Evolutionary conservation across 2,329 filamentous ascomycete genomes (phyloP), one percentile per base, ranked within the genome.

Genomic region (Calonectria hawksworthii): DNA sequence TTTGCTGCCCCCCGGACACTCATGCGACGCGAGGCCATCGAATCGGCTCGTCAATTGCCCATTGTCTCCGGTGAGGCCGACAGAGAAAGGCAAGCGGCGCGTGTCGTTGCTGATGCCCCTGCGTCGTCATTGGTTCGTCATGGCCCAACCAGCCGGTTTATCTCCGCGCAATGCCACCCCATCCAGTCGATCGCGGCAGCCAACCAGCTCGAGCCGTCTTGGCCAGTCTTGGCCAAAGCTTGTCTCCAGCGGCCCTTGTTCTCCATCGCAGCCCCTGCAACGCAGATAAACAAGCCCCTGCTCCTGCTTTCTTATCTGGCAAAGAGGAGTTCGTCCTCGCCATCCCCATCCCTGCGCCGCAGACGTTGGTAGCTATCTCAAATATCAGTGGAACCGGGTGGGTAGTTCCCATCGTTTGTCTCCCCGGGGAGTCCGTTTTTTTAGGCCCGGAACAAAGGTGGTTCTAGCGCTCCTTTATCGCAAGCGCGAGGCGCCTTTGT

Each of bases 121-220:
- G 56, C 56, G 34, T 63, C 26, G 52, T 63, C 23, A 63, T 63
- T 63, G 56, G 56, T 44, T 38, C 56, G n/a, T 38, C 34, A 41
- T 16, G 34, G 56, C 56, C 56, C 56, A 63, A 38, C 38, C n/a
- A 21, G 34, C 56, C 56, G 56, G 56, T 63, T 63, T 63, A 63
- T 63, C 56, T 63, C 56, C 56, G 56, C 36, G n/a, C 34, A 63
- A 28, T 63, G 32, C 56, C 21, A 63, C 56, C 56, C 56, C 56
- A 63, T 63, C 23, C 23, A 38, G 56, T 28, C 56, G 56, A 63
- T 63, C 56, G 3, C 6, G 7, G 7, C 23, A 28, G 36, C 56
- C 56, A 63, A 63, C 56, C 56, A 63, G 32, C 34, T 63, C 34
- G 36, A 21, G 34, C 56, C 56, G 56, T 41, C 56, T 63, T 61